Conservation (phyloP, 2,329 filamentous ascomycete species). For the Fusarium albidum region DNA sequence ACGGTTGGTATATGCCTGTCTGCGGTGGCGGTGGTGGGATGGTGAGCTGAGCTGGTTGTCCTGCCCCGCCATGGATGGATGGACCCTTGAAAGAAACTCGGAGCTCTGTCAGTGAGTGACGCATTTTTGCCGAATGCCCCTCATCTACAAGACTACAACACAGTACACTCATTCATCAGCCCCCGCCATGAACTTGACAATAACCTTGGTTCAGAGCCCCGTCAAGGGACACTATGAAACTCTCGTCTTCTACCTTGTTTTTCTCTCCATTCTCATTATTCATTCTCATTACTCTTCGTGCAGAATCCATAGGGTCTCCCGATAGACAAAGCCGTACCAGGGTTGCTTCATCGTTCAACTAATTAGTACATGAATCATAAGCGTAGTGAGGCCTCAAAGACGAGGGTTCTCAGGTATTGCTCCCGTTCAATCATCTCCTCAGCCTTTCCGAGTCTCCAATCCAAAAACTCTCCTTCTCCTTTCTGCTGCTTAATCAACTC, state of each 20-base stretch:
- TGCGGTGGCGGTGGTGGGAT: conserved; percentile 20
- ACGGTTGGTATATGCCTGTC: not conserved
- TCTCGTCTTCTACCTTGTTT: too few relatives aligned
- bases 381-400: conserved; percentile 37
- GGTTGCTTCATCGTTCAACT: conserved; percentile 1
- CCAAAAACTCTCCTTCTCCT: conserved; percentile 50
- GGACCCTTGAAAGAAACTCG: conserved; percentile 22
- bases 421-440: conserved; percentile 41
- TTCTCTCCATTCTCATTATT: too few relatives aligned
- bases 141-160: not conserved
- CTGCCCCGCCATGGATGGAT: conserved; percentile 27
- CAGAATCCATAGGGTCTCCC: not conserved
- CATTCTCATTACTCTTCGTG: too few relatives aligned
- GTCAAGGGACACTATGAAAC: too few relatives aligned
- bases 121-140: not conserved
- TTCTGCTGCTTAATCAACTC: conserved; percentile 50
- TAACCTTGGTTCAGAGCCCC: too few relatives aligned
- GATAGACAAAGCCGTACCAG: not conserved
- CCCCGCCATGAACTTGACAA: not conserved
- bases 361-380: conserved; percentile 7
- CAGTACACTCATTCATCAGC: too few relatives aligned
- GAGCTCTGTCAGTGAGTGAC: conserved; percentile 6
- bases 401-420: conserved; percentile 40
- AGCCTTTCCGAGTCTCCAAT: conserved; percentile 50
- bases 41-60: conserved; percentile 9